Base-by-base conservation (phyloP, 2,329 filamentous ascomycete species). In the Exophiala viscosa region DNA sequence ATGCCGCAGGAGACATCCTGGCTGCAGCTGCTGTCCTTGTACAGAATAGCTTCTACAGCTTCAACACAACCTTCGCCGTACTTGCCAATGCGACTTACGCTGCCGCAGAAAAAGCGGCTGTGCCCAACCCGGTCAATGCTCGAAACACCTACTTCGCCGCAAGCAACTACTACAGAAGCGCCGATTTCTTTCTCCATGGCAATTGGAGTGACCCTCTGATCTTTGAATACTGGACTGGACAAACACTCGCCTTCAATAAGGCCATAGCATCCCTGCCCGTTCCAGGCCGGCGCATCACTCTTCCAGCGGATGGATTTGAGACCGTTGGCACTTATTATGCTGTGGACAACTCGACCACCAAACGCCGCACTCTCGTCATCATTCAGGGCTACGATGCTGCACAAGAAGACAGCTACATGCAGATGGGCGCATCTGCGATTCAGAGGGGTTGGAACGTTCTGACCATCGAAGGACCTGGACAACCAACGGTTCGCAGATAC, bases 381-480 rank as follows among this genome's bases (percentile, higher is more conserved):
- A 54, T 54, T 8, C 72, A 67, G 32, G 73, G 74, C 3, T 75
- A 69, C 51, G 74, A 76, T 51, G 70, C 65, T 10, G 52, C 66
- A 0, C 71, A 74, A 55, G 74, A 76, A 46, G 73, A 75, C 9
- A 60, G 68, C 33, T 70, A 70, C 46, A 73, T 75, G 48, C 43
- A 58, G 0, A 54, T 68, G 14, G 70, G 65, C 5, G 59, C 60
- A 9, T 58, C 70, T 0, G 67, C 66, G 1, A 47, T 73, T 2
- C 64, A 65, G n/a, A 67, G 73, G 1, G 73, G 73, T 2, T 72
- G 64, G 55, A 75, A 76, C 46, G 63, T 66, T 31, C 64, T 75
- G 4, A 70, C 70, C 0, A 76, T 73, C 52, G 73, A 76, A 20
- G 74, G 74, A 0, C 74, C 73, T 0, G 73, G 73, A 0, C 73